Evolutionary conservation across 1,139 yeast species (phyloP).

Genomic region (Saccharomyces hybrid): DNA sequence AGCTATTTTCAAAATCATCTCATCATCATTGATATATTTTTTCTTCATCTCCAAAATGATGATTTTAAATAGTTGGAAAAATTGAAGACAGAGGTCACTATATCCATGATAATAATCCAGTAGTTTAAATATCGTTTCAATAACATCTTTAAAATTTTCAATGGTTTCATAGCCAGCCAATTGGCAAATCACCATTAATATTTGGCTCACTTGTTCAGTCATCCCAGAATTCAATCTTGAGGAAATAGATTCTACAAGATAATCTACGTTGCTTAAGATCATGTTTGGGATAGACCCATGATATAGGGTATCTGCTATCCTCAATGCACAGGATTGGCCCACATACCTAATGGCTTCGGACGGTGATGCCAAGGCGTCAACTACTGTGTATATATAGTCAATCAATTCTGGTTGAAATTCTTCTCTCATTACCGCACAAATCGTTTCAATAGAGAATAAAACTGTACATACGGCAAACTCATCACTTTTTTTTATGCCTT

Average conservation of each 20-base stretch:
- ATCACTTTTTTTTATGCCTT: constrained; percentile 6
- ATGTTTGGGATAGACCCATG: constrained; percentile 48
- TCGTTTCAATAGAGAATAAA: constrained; percentile 38
- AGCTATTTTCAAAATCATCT: constrained; percentile 12
- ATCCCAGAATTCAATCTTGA: constrained; percentile 59
- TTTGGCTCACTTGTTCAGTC: constrained; percentile 66
- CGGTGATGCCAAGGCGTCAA: constrained; percentile 47
- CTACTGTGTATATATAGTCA: constrained; percentile 48
- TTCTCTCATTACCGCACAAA: constrained; percentile 35
- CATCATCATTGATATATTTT: constrained; percentile 32
- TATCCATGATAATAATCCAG: constrained; percentile 85
- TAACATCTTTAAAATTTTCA: constrained; percentile 61
- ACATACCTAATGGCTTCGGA: constrained; percentile 38
- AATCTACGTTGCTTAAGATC: constrained; percentile 66
- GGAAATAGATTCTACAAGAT: constrained; percentile 69
- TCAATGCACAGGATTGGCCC: constrained; percentile 41
- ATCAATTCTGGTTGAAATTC: constrained; percentile 44
- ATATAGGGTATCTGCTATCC: constrained; percentile 49
- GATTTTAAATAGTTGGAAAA: constrained; percentile 64
- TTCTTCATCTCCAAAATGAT: constrained; percentile 47
- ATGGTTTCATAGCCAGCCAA: constrained; percentile 64
- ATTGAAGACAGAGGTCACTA: constrained; percentile 59
- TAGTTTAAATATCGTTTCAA: constrained; percentile 65
- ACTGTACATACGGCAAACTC: constrained; percentile 13
- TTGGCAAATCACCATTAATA: constrained; percentile 56